Percentiles rank a stretch among this genome's conserved stretches.
Conservation (phyloP, 306 rosid genomes). For the Quercus variabilis region DNA sequence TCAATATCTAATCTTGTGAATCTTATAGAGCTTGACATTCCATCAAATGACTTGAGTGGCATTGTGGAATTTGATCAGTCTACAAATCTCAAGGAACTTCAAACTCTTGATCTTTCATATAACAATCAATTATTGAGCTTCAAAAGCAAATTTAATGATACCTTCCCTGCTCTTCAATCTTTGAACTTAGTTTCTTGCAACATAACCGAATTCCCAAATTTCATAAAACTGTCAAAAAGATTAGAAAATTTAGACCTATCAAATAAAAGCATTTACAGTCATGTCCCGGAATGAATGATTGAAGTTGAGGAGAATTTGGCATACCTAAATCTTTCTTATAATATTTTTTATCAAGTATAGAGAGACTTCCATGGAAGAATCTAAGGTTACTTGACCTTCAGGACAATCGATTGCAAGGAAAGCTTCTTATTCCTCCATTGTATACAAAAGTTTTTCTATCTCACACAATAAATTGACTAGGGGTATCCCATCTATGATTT, state of each 20-base stretch:
- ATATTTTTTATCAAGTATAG: background rate
- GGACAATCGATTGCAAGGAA: slow-evolving; percentile 15
- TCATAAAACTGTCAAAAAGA: background rate
- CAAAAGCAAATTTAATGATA: background rate
- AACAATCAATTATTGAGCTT: background rate
- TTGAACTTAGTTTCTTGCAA: slow-evolving; percentile 15
- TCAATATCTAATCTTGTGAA: slow-evolving; percentile 13
- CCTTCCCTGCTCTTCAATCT: background rate
- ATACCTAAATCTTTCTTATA: slow-evolving; percentile 3
- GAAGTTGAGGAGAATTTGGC: background rate
- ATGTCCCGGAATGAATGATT: too few relatives aligned
- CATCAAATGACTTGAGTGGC: slow-evolving; percentile 18
- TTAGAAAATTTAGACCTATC: too few relatives aligned
- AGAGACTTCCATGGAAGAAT: slow-evolving; percentile 3
- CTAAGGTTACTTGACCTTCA: accelerated
- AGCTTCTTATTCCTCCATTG: too few relatives aligned
- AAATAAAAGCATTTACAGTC: too few relatives aligned
- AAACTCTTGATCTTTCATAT: background rate
- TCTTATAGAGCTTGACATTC: background rate
- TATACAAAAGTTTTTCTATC: slow-evolving; percentile 3
- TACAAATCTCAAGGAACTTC: background rate
- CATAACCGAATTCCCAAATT: slow-evolving; percentile 18
- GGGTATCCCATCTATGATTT: slow-evolving; percentile 1
- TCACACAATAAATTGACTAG: slow-evolving; percentile 24
- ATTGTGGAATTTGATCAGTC: background rate